Evolutionary conservation across 495 filamentous ascomycete species (phyloP).

Genomic region (Aspergillus affinis): DNA sequence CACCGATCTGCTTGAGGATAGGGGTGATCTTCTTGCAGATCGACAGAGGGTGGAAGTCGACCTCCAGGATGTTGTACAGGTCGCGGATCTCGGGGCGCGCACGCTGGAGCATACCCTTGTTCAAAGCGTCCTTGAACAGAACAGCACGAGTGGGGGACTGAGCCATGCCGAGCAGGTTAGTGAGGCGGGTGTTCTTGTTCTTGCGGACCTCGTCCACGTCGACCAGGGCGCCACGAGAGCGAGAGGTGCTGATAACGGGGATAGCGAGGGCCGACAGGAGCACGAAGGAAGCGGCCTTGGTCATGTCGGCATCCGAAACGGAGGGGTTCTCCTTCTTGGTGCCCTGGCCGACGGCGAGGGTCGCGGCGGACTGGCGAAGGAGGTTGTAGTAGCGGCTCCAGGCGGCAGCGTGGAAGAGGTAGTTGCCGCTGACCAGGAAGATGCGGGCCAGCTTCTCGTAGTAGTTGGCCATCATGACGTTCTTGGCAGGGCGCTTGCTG

Average conservation of each 20-base stretch:
- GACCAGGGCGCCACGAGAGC: conserved; percentile 90
- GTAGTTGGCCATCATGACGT: conserved; percentile 99
- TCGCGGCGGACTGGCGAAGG: conserved; percentile 82
- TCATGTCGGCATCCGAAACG: conserved; percentile 83
- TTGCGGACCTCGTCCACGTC: conserved; percentile 97
- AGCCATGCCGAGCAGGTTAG: conserved; percentile 91
- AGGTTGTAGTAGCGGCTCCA: conserved; percentile 97
- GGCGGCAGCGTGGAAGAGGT: conserved; percentile 96
- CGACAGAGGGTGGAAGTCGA: conserved; percentile 96
- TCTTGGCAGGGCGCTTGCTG: conserved; percentile 99
- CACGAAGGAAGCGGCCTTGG: conserved; percentile 87
- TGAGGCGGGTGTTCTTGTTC: conserved; percentile 97
- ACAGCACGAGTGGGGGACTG: conserved; percentile 84
- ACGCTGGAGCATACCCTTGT: conserved; percentile 88
- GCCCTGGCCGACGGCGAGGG: conserved; percentile 80
- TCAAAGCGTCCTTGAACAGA: conserved; percentile 92
- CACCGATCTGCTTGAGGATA: conserved; percentile 89
- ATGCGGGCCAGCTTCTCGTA: conserved; percentile 98
- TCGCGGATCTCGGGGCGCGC: conserved; percentile 91
- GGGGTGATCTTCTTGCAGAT: conserved; percentile 99
- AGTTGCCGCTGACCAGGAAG: conserved; percentile 98
- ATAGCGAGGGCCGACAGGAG: conserved; percentile 94
- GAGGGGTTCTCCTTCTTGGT: conserved; percentile 93
- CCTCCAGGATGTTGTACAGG: conserved; percentile 96
- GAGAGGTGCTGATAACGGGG: conserved; percentile 96